These are phyloP conservation scores for Xylaria sp. DNA, from an alignment of 2,329 filamentous ascomycete species.

Conservation along the genomic window DNA sequence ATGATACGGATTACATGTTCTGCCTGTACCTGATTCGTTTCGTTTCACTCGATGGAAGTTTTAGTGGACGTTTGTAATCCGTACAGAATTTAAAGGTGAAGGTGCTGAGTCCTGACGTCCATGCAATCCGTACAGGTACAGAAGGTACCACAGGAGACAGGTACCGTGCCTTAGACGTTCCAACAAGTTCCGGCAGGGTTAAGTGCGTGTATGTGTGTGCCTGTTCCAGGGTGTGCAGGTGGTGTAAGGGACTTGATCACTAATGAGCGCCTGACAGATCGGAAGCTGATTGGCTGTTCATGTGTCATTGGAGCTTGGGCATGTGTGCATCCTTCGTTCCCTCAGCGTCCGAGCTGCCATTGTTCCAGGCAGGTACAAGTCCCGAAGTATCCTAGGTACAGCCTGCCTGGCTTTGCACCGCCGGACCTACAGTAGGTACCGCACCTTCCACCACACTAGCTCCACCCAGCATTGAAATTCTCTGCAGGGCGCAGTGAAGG, in stretches of 20 bases:
- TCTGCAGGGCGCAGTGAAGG: slow-evolving; percentile 15
- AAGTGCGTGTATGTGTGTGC: too few relatives aligned
- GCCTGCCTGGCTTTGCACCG: too few relatives aligned
- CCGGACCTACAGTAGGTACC: neutral
- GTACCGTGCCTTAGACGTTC: too few relatives aligned
- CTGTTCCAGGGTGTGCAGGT: too few relatives aligned
- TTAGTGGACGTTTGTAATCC: neutral
- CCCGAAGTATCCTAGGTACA: neutral
- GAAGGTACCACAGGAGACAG: too few relatives aligned
- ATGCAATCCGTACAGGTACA: neutral
- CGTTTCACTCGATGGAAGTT: neutral
- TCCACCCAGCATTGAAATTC: slow-evolving; percentile 19
- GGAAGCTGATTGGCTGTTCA: slow-evolving; percentile 5
- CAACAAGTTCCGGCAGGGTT: too few relatives aligned
- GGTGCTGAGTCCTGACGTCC: neutral
- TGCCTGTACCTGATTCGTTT: too few relatives aligned
- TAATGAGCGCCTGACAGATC: neutral
- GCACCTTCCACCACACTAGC: slow-evolving; percentile 1
- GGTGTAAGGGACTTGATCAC: neutral
- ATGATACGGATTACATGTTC: neutral
- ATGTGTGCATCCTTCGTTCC: neutral
- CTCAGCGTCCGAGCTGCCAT: slow-evolving; percentile 9
- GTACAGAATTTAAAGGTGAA: neutral
- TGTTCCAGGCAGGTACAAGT: neutral
- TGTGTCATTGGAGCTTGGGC: neutral